Base-by-base conservation (phyloP, 768 basidiomycete species). In the Rhizopogon vinicolor region DNA sequence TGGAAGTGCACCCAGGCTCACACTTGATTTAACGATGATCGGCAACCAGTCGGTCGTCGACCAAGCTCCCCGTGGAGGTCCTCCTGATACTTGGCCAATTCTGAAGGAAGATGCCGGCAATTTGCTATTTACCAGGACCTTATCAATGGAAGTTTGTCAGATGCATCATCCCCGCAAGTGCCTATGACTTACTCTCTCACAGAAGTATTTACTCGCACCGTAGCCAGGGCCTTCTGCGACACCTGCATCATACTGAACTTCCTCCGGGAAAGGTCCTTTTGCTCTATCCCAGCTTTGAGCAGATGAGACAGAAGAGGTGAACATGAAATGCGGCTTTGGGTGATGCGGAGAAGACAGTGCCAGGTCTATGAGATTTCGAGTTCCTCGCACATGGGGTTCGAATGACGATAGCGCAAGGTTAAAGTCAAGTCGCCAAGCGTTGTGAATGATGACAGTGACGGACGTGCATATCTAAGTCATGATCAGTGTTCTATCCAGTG, bases 321-420 rank as follows among this genome's bases (percentile, higher is more conserved):
- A 78, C 8, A 75, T 51, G 44, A 77, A 58, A 8, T 63, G 66
- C 3, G 72, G 54, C 13, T 66, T 64, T 41, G 56, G 49, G 6
- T 58, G 41, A 19, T 59, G 59, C 1, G 54, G 61, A 31, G 70
- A 70, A 6, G 65, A 62, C 3, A 72, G 66, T 7, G 71, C 68
- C 22, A 82, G 66, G 52, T 79, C 74, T 37, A 83, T 64, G 18
- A 84, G 68, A 58, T 78, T 77, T 40, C 75, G 70, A 2, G 75
- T 75, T 31, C 77, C 76, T 10, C 67, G 68, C 48, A 82, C 67
- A 60, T 78, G 75, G 4, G 74, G 60, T 54, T 81, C 79, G 57
- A 80, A 83, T 1, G 78, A 78, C 22, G 22, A 22, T 22, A 22
- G 22, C 22, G 22, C 22, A 22, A 22, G 22, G 22, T 22, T 22